Percentiles rank a stretch among this genome's conserved stretches.
Evolutionary conservation across 2,329 filamentous ascomycete genomes (phyloP).

Genomic region (Penicillium sp.): DNA sequence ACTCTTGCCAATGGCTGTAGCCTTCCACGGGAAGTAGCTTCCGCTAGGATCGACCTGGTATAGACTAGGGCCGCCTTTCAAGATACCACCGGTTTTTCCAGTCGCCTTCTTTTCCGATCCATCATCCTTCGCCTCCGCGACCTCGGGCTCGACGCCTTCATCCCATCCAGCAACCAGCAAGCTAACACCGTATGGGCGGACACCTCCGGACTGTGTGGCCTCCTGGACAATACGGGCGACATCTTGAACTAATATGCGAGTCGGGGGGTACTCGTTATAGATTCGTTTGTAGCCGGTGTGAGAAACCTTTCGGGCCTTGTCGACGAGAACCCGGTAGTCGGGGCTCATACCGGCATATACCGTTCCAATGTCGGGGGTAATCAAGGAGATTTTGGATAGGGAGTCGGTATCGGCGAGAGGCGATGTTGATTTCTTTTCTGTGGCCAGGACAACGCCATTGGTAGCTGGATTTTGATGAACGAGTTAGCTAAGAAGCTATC

Average conservation of each 20-base stretch:
- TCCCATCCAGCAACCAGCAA: conserved; percentile 96
- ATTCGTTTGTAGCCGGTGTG: conserved; percentile 99
- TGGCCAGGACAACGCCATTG: conserved; percentile 97
- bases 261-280: conserved; percentile 99
- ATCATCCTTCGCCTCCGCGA: conserved; percentile 57
- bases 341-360: conserved; percentile 99
- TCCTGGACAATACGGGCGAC: conserved; percentile 98
- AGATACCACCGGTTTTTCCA: conserved; percentile 89
- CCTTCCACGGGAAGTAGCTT: conserved; percentile 99
- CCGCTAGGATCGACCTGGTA: conserved; percentile 99
- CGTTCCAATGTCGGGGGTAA: conserved; percentile 99
- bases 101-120: conserved; percentile 62
- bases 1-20: conserved; percentile 97
- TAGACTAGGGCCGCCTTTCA: conserved; percentile 93
- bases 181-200: conserved; percentile 93
- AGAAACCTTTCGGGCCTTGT: conserved; percentile 96
- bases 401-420: conserved; percentile 93
- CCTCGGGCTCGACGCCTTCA: conserved; percentile 87
- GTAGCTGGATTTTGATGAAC: conserved; percentile 62
- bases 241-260: conserved; percentile 97
- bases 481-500: neutral
- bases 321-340: conserved; percentile 94
- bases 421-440: conserved; percentile 98
- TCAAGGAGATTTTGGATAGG: conserved; percentile 93
- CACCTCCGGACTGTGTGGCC: conserved; percentile 95